Percentiles rank a stretch among this genome's conserved stretches.
Conservation (phyloP, 2,329 filamentous ascomycete genomes). For the Rhinocladiella similis region DNA sequence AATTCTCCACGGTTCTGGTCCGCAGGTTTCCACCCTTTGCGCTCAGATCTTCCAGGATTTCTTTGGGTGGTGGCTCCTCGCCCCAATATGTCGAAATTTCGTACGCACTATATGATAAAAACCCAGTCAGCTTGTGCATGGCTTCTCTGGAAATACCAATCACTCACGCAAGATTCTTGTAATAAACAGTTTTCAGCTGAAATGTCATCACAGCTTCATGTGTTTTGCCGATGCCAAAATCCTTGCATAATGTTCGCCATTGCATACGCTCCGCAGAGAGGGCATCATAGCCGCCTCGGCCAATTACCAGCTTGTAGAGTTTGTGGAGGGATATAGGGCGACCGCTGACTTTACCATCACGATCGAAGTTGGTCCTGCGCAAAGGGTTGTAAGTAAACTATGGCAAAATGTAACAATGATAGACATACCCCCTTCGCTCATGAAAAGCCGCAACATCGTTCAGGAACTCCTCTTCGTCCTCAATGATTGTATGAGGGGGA, state of each 20-base stretch:
- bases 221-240: conserved; percentile 71
- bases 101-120: conserved; percentile 57
- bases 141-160: background rate
- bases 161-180: conserved; percentile 73
- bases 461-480: conserved; percentile 78
- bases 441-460: conserved; percentile 72
- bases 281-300: conserved; percentile 81
- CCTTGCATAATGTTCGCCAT: conserved; percentile 76
- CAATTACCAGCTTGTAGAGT: conserved; percentile 74
- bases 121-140: background rate
- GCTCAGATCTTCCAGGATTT: conserved; percentile 77
- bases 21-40: conserved; percentile 82
- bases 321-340: conserved; percentile 75
- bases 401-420: conserved; percentile 2
- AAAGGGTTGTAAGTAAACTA: conserved; percentile 7
- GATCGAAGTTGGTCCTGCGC: conserved; percentile 67
- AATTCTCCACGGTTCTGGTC: conserved; percentile 77
- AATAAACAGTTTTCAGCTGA: conserved; percentile 82
- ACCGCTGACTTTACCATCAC: conserved; percentile 76
- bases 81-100: conserved; percentile 78
- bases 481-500: conserved; percentile 23
- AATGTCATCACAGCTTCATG: conserved; percentile 84
- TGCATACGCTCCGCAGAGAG: conserved; percentile 80
- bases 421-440: conserved; percentile 66
- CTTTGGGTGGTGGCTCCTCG: conserved; percentile 80